Conservation (phyloP, 495 filamentous ascomycete genomes). For the Monascus purpureus region DNA sequence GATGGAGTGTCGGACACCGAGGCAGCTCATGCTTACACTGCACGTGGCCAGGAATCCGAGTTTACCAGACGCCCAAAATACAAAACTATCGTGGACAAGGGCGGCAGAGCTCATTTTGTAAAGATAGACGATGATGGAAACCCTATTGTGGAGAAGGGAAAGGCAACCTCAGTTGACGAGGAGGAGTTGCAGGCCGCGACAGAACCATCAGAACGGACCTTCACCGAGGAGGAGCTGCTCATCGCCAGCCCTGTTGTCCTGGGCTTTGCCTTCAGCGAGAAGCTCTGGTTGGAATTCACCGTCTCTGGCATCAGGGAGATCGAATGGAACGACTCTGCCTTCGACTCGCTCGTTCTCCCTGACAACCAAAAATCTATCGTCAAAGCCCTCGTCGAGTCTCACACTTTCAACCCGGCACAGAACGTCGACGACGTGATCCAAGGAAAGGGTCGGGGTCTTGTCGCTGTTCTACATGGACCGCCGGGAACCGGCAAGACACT, state of each 20-base stretch:
- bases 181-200: slow-evolving; percentile 13
- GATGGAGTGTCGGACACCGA: slow-evolving; percentile 40
- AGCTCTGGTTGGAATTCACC: slow-evolving; percentile 83
- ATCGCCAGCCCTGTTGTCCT: slow-evolving; percentile 82
- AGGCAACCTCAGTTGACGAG: slow-evolving; percentile 39
- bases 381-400: slow-evolving; percentile 63
- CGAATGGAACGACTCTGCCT: slow-evolving; percentile 70
- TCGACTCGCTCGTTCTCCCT: slow-evolving; percentile 62
- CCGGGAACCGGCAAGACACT: slow-evolving; percentile 83
- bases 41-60: slow-evolving; percentile 33
- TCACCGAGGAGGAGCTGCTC: slow-evolving; percentile 75
- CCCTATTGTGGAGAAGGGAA: slow-evolving; percentile 47
- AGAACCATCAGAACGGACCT: slow-evolving; percentile 33
- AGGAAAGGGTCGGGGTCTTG: slow-evolving; percentile 64
- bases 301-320: slow-evolving; percentile 74
- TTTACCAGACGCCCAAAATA: slow-evolving; percentile 40
- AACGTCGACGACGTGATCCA: slow-evolving; percentile 78
- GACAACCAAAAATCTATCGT: slow-evolving; percentile 68
- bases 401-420: slow-evolving; percentile 66
- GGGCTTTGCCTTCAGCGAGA: slow-evolving; percentile 87
- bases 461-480: slow-evolving; percentile 66
- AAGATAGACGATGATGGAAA: slow-evolving; percentile 48
- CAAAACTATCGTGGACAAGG: slow-evolving; percentile 52
- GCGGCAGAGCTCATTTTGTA: slow-evolving; percentile 44
- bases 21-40: slow-evolving; percentile 7